Conservation (phyloP, 2,329 filamentous ascomycete species). For the Penicillium digitatum region DNA sequence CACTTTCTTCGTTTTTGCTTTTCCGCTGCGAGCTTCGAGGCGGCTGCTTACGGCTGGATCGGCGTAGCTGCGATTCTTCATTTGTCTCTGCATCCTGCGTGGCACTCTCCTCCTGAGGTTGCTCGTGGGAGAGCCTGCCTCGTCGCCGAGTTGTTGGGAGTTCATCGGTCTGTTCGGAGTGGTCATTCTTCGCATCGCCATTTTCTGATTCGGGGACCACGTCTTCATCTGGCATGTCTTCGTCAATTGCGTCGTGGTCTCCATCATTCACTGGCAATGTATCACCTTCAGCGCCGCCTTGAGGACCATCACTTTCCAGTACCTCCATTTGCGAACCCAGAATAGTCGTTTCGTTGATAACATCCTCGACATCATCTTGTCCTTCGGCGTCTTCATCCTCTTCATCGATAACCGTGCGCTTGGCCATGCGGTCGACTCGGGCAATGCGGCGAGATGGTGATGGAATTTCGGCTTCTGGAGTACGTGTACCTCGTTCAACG, state of each 20-base stretch:
- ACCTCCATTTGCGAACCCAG: constrained; percentile 43
- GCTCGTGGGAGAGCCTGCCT: constrained; percentile 26
- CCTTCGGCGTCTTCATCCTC: constrained; percentile 25
- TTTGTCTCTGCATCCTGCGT: constrained; percentile 32
- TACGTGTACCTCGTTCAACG: constrained; percentile 52
- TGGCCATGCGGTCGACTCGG: constrained; percentile 40
- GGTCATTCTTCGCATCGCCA: constrained; percentile 32
- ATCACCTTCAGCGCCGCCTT: constrained; percentile 33
- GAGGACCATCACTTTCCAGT: constrained; percentile 39
- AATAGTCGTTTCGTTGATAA: constrained; percentile 43
- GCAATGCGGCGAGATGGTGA: constrained; percentile 23
- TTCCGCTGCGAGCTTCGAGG: constrained; percentile 46
- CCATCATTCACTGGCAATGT: constrained; percentile 19
- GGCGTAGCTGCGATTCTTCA: constrained; percentile 32
- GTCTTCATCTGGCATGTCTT: constrained; percentile 37
- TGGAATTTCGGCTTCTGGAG: constrained; percentile 42
- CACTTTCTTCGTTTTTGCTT: constrained; percentile 54
- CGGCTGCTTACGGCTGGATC: constrained; percentile 40
- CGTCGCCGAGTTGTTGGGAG: constrained; percentile 49
- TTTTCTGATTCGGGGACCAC: constrained; percentile 44
- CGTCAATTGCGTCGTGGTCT: constrained; percentile 28
- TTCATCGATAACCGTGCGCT: constrained; percentile 36
- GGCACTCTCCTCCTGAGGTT: constrained; percentile 26
- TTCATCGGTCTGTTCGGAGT: constrained; percentile 52
- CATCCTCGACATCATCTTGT: constrained; percentile 21